Percentiles rank a stretch among this genome's conserved stretches.
Evolutionary conservation across 1,284 basidiomycete genomes (phyloP).

Genomic region (Tremellales sp.): DNA sequence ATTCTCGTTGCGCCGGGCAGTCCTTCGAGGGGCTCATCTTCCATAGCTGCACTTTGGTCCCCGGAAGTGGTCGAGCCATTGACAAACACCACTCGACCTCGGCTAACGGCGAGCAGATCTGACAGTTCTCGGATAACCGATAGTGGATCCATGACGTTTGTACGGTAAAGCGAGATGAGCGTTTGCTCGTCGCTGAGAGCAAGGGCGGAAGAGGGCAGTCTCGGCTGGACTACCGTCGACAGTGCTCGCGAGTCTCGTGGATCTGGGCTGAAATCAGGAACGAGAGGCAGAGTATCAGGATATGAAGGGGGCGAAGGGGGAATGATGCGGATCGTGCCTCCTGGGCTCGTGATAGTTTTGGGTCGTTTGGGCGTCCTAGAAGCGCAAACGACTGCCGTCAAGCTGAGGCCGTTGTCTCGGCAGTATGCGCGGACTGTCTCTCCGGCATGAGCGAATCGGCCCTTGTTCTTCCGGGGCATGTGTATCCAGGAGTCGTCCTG

Average conservation of each 20-base stretch:
- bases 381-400: slow-evolving; percentile 35
- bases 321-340: not conserved
- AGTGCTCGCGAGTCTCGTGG: not conserved
- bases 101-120: slow-evolving; percentile 24
- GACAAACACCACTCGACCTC: slow-evolving; percentile 37
- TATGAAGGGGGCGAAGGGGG: not conserved
- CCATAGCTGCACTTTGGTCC: not conserved
- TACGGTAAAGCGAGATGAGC: slow-evolving; percentile 30
- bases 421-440: slow-evolving; percentile 43
- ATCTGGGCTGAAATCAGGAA: not conserved
- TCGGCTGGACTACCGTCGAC: not conserved
- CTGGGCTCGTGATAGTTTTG: not conserved
- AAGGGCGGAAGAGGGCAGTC: slow-evolving; percentile 13
- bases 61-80: slow-evolving; percentile 16
- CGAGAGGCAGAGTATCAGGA: not conserved
- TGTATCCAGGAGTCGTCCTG: not conserved
- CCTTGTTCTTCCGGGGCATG: slow-evolving; percentile 6
- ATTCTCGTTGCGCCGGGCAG: slow-evolving; percentile 16
- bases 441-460: slow-evolving; percentile 34
- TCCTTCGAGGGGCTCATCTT: not conserved
- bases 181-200: slow-evolving; percentile 27
- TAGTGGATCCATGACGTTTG: slow-evolving; percentile 38
- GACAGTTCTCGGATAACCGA: slow-evolving; percentile 32
- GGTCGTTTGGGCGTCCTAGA: slow-evolving; percentile 2
- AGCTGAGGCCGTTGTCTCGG: slow-evolving; percentile 27